phyloP scores from a whole-genome alignment of 331 rosid species.

The Quercus phellos region DNA sequence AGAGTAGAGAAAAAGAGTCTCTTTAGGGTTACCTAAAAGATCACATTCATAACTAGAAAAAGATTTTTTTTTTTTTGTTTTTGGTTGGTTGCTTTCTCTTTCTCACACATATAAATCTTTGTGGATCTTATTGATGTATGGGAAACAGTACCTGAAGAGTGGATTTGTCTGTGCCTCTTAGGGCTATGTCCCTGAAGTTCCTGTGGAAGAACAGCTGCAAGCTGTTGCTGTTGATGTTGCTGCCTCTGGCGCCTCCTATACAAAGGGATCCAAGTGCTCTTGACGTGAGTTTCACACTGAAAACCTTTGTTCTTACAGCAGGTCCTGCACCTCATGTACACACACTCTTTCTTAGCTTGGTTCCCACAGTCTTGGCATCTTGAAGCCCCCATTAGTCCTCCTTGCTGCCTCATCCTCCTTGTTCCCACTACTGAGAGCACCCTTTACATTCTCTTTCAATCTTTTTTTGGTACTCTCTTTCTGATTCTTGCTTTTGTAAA shows the following conservation, averaged over 20 bases:
- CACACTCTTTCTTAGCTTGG: constrained; percentile 67
- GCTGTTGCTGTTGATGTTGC: background rate
- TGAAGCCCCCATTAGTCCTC: constrained; percentile 16
- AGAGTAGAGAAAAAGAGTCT: background rate
- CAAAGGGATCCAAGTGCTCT: constrained; percentile 65
- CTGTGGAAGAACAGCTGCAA: constrained; percentile 15
- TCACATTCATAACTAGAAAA: background rate
- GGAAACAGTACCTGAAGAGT: constrained; percentile 24
- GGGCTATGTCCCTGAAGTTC: constrained; percentile 2
- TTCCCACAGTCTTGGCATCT: constrained; percentile 78
- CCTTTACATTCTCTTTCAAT: background rate
- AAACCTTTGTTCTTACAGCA: constrained; percentile 69
- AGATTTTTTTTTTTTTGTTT: background rate
- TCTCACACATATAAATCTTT: background rate
- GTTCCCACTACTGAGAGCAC: background rate
- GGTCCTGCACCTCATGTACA: constrained; percentile 54
- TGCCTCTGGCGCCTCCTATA: constrained; percentile 39
- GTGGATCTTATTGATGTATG: background rate
- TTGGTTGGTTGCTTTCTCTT: background rate
- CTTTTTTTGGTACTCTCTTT: background rate
- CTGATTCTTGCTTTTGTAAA: background rate
- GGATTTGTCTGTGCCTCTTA: constrained; percentile 29
- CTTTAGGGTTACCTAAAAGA: background rate
- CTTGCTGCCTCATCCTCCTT: constrained; percentile 13
- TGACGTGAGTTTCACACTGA: constrained; percentile 57